phyloP scores from a whole-genome alignment of 2,329 filamentous ascomycete genomes.

The Lizonia empirigonia region DNA sequence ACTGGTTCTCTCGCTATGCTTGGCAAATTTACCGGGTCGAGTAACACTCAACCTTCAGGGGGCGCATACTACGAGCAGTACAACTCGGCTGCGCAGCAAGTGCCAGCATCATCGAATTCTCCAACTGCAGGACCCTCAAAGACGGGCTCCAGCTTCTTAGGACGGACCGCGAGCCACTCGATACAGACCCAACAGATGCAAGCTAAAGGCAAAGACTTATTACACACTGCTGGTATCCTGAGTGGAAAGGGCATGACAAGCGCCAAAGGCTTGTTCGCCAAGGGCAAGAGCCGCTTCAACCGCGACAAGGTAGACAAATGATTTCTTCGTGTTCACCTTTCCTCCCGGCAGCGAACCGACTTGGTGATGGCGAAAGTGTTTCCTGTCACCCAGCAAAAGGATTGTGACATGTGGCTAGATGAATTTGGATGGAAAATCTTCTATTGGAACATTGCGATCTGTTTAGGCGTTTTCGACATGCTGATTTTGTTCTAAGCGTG shows the following conservation, averaged over 20 bases:
- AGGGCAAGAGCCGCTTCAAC: slow-evolving; percentile 83
- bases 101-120: slow-evolving; percentile 33
- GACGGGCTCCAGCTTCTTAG: slow-evolving; percentile 25
- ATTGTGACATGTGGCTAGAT: slow-evolving; percentile 22
- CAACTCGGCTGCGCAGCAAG: slow-evolving; percentile 32
- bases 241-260: slow-evolving; percentile 75
- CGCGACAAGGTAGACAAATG: slow-evolving; percentile 85
- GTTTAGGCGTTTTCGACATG: slow-evolving; percentile 29
- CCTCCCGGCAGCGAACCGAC: slow-evolving; percentile 16
- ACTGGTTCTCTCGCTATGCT: slow-evolving; percentile 46
- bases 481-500: slow-evolving; percentile 22
- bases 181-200: slow-evolving; percentile 59
- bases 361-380: slow-evolving; percentile 14
- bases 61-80: slow-evolving; percentile 26
- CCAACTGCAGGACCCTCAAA: slow-evolving; percentile 26
- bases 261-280: slow-evolving; percentile 88
- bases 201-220: slow-evolving; percentile 83
- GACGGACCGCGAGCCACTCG: slow-evolving; percentile 31
- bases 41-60: slow-evolving; percentile 19
- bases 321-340: slow-evolving; percentile 51
- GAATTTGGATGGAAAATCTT: slow-evolving; percentile 17
- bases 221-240: slow-evolving; percentile 78
- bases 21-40: slow-evolving; percentile 40
- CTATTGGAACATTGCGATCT: slow-evolving; percentile 19
- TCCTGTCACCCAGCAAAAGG: slow-evolving; percentile 8